Conservation (phyloP, 345 rosid genomes). For the Passiflora organensis region DNA sequence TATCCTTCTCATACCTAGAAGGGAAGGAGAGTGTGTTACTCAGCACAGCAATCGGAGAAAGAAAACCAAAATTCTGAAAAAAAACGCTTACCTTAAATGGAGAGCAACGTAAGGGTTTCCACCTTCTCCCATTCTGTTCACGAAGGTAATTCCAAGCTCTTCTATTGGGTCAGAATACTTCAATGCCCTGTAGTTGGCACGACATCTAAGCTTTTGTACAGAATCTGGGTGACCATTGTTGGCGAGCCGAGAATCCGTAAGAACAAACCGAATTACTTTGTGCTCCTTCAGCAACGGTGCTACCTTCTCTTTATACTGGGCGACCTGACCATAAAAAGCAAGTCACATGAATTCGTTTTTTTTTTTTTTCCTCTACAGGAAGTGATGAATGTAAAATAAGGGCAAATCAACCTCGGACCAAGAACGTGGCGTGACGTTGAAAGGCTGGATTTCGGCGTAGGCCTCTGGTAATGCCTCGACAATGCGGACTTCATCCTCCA, state of each 20-base stretch:
- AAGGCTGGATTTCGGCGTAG: constrained; percentile 52
- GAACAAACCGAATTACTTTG: constrained; percentile 77
- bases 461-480: constrained; percentile 69
- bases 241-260: constrained; percentile 89
- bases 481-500: constrained; percentile 76
- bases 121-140: constrained; percentile 69
- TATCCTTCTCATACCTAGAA: constrained; percentile 84
- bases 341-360: too few relatives aligned
- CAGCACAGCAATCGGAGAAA: not conserved
- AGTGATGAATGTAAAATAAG: too few relatives aligned
- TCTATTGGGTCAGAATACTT: constrained; percentile 80
- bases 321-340: constrained; percentile 46
- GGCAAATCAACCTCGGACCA: constrained; percentile 94
- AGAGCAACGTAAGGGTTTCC: constrained; percentile 87
- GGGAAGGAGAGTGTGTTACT: not conserved
- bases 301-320: constrained; percentile 76
- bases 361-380: too few relatives aligned
- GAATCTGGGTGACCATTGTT: constrained; percentile 65
- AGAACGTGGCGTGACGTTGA: constrained; percentile 76
- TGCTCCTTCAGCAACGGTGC: constrained; percentile 76
- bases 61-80: not conserved
- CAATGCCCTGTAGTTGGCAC: constrained; percentile 72
- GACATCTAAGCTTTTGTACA: constrained; percentile 84
- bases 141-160: constrained; percentile 66
- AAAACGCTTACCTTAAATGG: constrained; percentile 66